These are phyloP conservation scores for Camelina sativa DNA, from an alignment of 345 rosid species.

Conservation along the genomic window DNA sequence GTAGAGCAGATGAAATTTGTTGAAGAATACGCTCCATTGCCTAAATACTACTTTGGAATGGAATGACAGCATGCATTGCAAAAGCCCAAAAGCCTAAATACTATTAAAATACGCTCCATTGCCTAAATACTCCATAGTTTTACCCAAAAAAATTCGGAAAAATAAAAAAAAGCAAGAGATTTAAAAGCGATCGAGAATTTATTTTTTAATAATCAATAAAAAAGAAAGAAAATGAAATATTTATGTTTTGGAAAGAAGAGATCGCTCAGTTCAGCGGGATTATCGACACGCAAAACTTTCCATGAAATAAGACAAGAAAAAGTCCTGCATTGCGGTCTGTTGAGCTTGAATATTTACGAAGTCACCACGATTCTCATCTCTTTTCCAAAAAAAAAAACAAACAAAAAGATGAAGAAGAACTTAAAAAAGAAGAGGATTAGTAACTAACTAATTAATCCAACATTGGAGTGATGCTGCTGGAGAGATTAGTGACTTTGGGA, in stretches of 20 bases:
- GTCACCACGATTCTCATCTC: slow-evolving; percentile 53
- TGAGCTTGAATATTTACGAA: slow-evolving; percentile 76
- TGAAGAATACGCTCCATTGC: neutral
- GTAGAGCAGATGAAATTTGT: neutral
- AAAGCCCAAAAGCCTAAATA: no score
- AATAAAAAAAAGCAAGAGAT: neutral
- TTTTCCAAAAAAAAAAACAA: neutral
- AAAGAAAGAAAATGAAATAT: neutral
- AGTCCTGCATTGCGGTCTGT: slow-evolving; percentile 88
- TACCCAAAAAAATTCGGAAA: neutral
- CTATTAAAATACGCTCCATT: no score
- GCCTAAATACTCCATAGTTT: neutral
- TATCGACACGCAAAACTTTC: slow-evolving; percentile 72
- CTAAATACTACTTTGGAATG: neutral
- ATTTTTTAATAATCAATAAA: no score
- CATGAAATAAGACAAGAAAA: slow-evolving; percentile 33
- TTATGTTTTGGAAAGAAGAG: neutral
- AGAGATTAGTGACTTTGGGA: neutral
- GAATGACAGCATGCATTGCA: no score
- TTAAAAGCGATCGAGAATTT: no score
- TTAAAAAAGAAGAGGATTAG: no score
- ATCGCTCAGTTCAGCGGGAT: slow-evolving; percentile 86
- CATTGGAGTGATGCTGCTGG: neutral
- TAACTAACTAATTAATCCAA: neutral
- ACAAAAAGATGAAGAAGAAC: neutral